Evolutionary conservation across 306 rosid species (phyloP).

Genomic region (Luffa acutangula): DNA sequence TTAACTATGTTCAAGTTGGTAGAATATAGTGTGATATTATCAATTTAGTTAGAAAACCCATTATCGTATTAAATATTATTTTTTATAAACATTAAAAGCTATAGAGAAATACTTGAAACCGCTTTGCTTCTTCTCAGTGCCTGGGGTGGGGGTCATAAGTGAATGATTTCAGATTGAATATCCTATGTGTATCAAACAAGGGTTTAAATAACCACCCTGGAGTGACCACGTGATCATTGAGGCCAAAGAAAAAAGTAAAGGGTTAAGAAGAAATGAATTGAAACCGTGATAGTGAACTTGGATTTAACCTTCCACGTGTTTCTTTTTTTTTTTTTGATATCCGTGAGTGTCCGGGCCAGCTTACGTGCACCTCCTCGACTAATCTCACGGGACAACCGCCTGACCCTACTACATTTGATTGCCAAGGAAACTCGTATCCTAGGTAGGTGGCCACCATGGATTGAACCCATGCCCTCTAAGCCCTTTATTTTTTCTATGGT

Average conservation of each 20-base stretch:
- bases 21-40: background rate
- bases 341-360: no score
- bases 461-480: no score
- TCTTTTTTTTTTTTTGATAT: no score
- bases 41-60: background rate
- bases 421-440: no score
- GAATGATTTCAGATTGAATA: background rate
- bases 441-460: no score
- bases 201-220: background rate
- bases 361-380: no score
- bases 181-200: background rate
- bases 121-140: background rate
- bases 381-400: no score
- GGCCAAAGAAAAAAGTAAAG: background rate
- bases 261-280: background rate
- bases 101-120: background rate
- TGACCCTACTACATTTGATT: no score
- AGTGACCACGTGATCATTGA: background rate
- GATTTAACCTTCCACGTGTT: no score
- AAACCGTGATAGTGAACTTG: no score
- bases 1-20: no score
- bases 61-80: background rate
- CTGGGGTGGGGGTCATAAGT: background rate
- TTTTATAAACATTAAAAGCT: background rate
- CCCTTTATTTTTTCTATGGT: no score